phyloP scores from a whole-genome alignment of 75 land plant genomes.

The Cunninghamia lanceolata region DNA sequence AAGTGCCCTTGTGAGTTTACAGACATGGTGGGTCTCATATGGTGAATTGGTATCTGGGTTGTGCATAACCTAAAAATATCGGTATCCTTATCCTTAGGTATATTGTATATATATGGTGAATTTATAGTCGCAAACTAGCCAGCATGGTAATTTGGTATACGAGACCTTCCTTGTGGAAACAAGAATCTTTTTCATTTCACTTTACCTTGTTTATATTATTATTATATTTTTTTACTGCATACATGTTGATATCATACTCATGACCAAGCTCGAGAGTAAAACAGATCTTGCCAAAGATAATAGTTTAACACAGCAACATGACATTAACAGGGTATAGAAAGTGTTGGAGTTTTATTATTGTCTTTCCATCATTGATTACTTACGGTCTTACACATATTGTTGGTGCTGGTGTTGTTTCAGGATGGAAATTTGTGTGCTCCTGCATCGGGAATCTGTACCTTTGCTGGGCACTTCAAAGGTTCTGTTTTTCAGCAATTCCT shows the following conservation, averaged over 20 bases:
- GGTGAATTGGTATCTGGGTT: background rate
- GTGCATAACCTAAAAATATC: background rate
- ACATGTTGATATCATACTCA: background rate
- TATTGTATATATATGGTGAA: background rate
- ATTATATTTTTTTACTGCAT: background rate
- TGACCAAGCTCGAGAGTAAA: background rate
- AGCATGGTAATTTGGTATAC: background rate
- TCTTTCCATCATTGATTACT: background rate
- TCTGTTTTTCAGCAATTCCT: background rate
- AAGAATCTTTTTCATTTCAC: background rate
- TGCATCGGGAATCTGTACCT: background rate
- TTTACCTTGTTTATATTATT: background rate
- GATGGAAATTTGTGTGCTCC: background rate
- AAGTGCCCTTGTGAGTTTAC: background rate
- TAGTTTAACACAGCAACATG: background rate
- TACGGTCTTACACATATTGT: background rate
- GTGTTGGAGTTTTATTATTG: background rate
- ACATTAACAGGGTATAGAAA: background rate
- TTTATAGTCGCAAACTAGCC: background rate
- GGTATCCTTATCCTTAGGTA: background rate
- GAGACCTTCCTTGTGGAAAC: background rate
- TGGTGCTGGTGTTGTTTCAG: conserved; percentile 6
- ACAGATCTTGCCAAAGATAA: background rate
- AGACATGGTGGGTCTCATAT: background rate
- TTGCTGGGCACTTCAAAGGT: background rate